Percentiles rank a stretch among this genome's conserved stretches.
phyloP scores from a whole-genome alignment of 805 yeast genomes.

The Ogataea trehaloabstinens region DNA sequence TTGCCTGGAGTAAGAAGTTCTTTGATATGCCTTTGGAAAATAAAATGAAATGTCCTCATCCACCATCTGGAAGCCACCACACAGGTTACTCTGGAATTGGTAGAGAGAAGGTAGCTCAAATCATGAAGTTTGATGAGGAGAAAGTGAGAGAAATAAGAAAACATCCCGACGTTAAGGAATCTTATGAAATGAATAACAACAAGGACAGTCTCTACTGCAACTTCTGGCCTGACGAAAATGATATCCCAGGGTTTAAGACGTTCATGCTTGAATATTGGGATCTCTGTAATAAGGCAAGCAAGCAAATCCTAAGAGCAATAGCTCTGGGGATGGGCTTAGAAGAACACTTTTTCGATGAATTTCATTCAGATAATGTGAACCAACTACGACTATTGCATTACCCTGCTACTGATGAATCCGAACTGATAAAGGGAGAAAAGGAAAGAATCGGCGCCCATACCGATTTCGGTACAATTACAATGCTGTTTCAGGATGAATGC shows the following conservation, averaged over 20 bases:
- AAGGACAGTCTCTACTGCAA: conserved; percentile 14
- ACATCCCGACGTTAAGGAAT: conserved; percentile 33
- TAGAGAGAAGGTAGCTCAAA: conserved; percentile 21
- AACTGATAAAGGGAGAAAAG: conserved; percentile 25
- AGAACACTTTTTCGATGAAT: conserved; percentile 27
- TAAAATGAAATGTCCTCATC: conserved; percentile 24
- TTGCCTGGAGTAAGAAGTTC: conserved; percentile 24
- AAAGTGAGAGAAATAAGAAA: conserved; percentile 14
- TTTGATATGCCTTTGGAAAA: conserved; percentile 23
- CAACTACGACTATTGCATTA: conserved; percentile 35
- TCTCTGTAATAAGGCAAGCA: conserved; percentile 23
- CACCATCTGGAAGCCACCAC: conserved; percentile 21
- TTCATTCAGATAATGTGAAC: conserved; percentile 26
- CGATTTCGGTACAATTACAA: conserved; percentile 36
- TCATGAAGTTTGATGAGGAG: conserved; percentile 18
- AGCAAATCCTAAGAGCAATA: conserved; percentile 24
- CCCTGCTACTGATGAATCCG: conserved; percentile 28
- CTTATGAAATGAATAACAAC: conserved; percentile 32
- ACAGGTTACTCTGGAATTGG: conserved; percentile 28
- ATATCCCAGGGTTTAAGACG: conserved; percentile 29
- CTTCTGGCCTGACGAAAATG: conserved; percentile 24
- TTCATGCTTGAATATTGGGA: conserved; percentile 15
- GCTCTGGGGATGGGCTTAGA: conserved; percentile 31
- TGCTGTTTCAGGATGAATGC: conserved; percentile 34
- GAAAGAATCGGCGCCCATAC: conserved; percentile 41